Evolutionary conservation across 495 filamentous ascomycete genomes (phyloP).

Genomic region (Xylaria scruposa): DNA sequence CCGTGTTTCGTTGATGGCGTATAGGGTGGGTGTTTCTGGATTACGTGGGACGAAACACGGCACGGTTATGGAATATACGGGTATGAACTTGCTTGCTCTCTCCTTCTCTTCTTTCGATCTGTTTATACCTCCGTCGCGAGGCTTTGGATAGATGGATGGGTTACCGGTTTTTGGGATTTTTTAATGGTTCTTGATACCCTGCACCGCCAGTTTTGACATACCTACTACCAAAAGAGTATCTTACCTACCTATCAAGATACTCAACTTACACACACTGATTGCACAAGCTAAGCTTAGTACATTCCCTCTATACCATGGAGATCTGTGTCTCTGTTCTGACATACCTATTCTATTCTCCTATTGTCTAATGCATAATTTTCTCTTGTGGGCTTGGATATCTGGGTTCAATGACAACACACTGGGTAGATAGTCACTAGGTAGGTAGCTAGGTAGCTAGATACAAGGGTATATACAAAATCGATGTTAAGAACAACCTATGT

Average conservation of each 20-base stretch:
- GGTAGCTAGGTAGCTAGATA: background rate
- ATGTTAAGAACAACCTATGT: background rate
- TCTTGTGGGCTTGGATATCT: background rate
- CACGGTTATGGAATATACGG: no score
- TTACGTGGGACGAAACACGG: background rate
- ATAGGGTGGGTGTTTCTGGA: slow-evolving; percentile 51
- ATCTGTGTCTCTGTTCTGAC: background rate
- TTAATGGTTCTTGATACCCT: slow-evolving; percentile 20
- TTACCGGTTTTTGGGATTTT: background rate
- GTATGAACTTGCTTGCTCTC: background rate
- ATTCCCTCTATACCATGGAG: background rate
- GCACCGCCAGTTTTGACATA: background rate
- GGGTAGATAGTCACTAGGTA: background rate
- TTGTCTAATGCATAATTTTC: slow-evolving; percentile 23
- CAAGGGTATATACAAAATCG: background rate
- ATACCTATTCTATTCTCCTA: background rate
- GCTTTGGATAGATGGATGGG: slow-evolving; percentile 2
- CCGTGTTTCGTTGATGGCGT: slow-evolving; percentile 65
- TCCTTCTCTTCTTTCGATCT: background rate
- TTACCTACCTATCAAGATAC: background rate
- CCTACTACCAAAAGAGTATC: background rate
- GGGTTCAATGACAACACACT: background rate
- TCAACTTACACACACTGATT: background rate
- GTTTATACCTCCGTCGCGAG: background rate
- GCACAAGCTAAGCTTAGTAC: background rate